Evolutionary conservation across 768 basidiomycete genomes (phyloP), one percentile per base, ranked within the genome.

Genomic region (Boletus patriciae): DNA sequence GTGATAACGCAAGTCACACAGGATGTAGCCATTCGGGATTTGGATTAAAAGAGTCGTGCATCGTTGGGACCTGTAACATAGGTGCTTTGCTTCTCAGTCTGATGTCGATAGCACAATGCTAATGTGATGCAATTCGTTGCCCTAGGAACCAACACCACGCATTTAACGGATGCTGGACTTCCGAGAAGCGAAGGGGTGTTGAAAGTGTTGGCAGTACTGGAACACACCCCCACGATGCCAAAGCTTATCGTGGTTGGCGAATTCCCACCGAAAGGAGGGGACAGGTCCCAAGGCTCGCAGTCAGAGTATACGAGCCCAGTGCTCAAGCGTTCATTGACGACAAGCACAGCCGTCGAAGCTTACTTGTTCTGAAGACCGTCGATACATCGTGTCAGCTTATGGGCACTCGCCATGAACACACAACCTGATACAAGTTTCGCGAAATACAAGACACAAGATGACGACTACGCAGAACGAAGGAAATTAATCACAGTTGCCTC

Each of bases 211-310:
- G 74, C 74, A 16, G 76, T 66, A 18, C 71, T 72, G 12, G 74
- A 73, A 48, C 69, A 72, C 27, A 75, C 63, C 12, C 73, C 71
- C 72, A 73, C 65, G 58, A 74, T 71, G 43, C 65, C 67, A 42
- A 64, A 25, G 25, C 25, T 25, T 25, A 70, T 68, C 46, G 73
- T 74, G 8, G 41, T 74, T 77, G 41, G 74, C 69, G 52, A 80
- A 80, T 65, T 80, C 79, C 34, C 77, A 67, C 10, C 69, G 69
- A 64, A 80, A 80, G 27, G 72, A 64, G 1, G 72, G 71, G 15
- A 44, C 60, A 34, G 72, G 72, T 34, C 69, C 69, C 64, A 70
- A 38, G 3, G 69, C 70, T 43, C 64, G 62, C 3, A 70, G 50
- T 27, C 27, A 29, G 27, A 29, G 27, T 29, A 29, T 29, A 1